phyloP scores from a whole-genome alignment of 306 rosid genomes.

The Lupinus albus region DNA sequence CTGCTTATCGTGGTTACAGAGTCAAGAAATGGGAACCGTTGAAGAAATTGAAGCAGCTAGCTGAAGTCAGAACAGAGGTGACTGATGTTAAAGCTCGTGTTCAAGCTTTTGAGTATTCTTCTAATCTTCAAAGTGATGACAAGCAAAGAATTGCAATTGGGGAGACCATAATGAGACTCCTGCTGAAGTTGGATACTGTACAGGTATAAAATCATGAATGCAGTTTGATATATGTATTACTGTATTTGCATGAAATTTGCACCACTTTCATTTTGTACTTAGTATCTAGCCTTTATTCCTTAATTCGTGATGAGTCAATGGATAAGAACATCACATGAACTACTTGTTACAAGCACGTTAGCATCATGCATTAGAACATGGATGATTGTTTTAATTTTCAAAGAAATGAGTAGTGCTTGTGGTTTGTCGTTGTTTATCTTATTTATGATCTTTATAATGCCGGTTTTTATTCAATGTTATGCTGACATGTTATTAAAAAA shows the following conservation, averaged over 20 bases:
- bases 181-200: slow-evolving; percentile 69
- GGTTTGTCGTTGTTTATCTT: not conserved
- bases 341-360: not conserved
- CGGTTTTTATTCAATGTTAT: not conserved
- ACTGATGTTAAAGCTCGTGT: slow-evolving; percentile 46
- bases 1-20: slow-evolving; percentile 65
- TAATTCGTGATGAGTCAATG: not conserved
- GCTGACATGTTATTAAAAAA: not conserved
- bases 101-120: slow-evolving; percentile 47
- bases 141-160: slow-evolving; percentile 58
- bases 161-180: slow-evolving; percentile 76
- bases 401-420: not conserved
- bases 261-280: not conserved
- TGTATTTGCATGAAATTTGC: not conserved
- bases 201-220: slow-evolving; percentile 54
- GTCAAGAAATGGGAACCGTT: slow-evolving; percentile 70
- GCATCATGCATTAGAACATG: not conserved
- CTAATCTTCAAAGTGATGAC: slow-evolving; percentile 45
- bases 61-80: slow-evolving; percentile 54
- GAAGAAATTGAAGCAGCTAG: slow-evolving; percentile 72
- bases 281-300: not conserved
- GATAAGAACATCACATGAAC: not conserved
- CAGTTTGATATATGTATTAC: not conserved
- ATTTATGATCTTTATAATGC: not conserved
- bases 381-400: not conserved